Evolutionary conservation across 1,139 yeast genomes (phyloP).

Genomic region (Blastobotrys illinoisensis): DNA sequence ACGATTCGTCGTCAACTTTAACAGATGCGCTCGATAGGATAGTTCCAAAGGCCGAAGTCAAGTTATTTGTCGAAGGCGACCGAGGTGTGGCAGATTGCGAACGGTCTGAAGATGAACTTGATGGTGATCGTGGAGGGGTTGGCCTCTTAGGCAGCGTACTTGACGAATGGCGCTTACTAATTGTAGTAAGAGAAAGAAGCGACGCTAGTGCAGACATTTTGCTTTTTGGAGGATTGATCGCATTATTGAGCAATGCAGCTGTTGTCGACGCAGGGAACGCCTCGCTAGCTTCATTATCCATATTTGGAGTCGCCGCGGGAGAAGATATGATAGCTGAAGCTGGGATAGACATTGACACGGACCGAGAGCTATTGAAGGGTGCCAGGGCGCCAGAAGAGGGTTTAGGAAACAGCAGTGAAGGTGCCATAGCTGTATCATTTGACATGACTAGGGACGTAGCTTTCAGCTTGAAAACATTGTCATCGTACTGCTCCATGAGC

Average conservation of each 20-base stretch:
- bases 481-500: constrained; percentile 61
- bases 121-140: not conserved
- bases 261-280: constrained; percentile 5
- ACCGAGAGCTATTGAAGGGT: constrained; percentile 3
- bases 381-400: constrained; percentile 14
- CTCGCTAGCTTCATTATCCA: constrained; percentile 9
- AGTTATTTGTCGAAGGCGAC: not conserved
- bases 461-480: constrained; percentile 29
- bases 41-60: not conserved
- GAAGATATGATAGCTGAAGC: constrained; percentile 24
- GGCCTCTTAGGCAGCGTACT: not conserved
- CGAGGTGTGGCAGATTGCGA: not conserved
- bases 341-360: constrained; percentile 19
- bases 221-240: constrained; percentile 16
- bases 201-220: constrained; percentile 22
- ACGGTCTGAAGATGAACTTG: not conserved
- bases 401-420: constrained; percentile 19
- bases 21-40: not conserved
- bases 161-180: not conserved
- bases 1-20: not conserved
- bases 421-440: constrained; percentile 2
- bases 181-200: constrained; percentile 15
- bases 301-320: constrained; percentile 11
- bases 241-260: constrained; percentile 17
- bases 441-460: constrained; percentile 4